Evolutionary conservation across 31 red algal genomes (phyloP).

Genomic region (Odonthalia washingtoniensis): DNA sequence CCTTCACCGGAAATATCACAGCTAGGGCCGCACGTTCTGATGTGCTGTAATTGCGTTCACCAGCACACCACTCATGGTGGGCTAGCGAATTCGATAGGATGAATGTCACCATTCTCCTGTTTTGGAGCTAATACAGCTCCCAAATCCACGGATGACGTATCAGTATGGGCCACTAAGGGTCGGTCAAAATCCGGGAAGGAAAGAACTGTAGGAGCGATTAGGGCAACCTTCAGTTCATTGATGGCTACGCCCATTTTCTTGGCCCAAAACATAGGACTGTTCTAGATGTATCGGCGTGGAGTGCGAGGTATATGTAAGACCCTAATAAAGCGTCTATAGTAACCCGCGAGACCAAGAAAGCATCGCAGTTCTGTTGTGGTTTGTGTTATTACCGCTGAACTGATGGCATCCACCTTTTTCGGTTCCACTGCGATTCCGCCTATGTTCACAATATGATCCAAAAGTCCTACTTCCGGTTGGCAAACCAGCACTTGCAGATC

Average conservation of each 20-base stretch:
- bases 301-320: too few species aligned
- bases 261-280: too few species aligned
- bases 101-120: neutral
- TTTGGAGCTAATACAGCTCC: slow-evolving; percentile 27
- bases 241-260: too few species aligned
- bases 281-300: too few species aligned
- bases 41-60: slow-evolving; percentile 18
- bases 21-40: slow-evolving; percentile 11
- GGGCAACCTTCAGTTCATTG: neutral
- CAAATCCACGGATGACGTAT: neutral
- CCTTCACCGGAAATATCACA: neutral
- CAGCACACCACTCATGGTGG: slow-evolving; percentile 22
- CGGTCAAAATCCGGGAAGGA: neutral
- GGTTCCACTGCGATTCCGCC: neutral
- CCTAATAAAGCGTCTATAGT: slow-evolving; percentile 47
- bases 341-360: slow-evolving; percentile 36
- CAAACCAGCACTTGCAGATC: slow-evolving; percentile 37
- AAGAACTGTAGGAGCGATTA: neutral
- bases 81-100: slow-evolving; percentile 29
- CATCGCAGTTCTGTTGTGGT: slow-evolving; percentile 28
- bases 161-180: neutral
- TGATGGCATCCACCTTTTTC: neutral
- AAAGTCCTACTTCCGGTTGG: slow-evolving; percentile 14
- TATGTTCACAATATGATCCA: slow-evolving; percentile 29
- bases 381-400: neutral